These are phyloP conservation scores for Eurotiales sp. DNA, from an alignment of 2,329 filamentous ascomycete genomes.

Conservation along the genomic window DNA sequence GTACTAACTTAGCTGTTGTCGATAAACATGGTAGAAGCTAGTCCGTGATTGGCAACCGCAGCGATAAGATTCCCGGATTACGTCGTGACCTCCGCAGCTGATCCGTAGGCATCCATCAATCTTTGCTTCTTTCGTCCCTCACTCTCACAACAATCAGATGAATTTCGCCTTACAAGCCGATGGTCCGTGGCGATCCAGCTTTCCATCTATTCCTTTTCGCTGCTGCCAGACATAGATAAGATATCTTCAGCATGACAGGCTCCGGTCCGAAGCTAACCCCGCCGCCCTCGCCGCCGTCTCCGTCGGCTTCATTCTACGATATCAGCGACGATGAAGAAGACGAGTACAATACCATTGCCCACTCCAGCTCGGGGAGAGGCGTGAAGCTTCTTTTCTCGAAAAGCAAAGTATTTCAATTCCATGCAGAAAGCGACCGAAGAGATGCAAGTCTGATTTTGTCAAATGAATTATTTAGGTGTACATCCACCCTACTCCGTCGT, in stretches of 20 bases:
- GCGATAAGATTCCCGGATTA: slow-evolving; percentile 11
- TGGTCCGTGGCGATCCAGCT: background rate
- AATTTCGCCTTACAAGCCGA: background rate
- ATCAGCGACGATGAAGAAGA: slow-evolving; percentile 95
- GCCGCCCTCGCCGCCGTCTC: slow-evolving; percentile 57
- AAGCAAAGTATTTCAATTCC: slow-evolving; percentile 72
- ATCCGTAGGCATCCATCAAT: slow-evolving; percentile 12
- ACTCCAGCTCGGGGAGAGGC: slow-evolving; percentile 69
- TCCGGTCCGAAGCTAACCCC: slow-evolving; percentile 32
- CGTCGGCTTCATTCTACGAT: slow-evolving; percentile 86
- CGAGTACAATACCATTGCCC: slow-evolving; percentile 90
- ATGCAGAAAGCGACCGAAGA: background rate
- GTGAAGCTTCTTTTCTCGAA: slow-evolving; percentile 95
- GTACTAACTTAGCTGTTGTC: background rate
- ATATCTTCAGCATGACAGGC: slow-evolving; percentile 27
- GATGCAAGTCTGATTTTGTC: background rate
- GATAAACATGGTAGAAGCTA: background rate
- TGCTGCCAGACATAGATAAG: background rate
- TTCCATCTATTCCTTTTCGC: background rate
- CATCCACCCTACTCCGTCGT: slow-evolving; percentile 85
- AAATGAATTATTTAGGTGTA: slow-evolving; percentile 68
- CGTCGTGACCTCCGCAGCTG: slow-evolving; percentile 17
- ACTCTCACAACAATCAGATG: background rate
- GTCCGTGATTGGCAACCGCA: background rate
- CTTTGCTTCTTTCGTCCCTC: no score